A percentile compares a stretch with the other conserved stretches of the same genome.
Conservation (phyloP, 2,329 filamentous ascomycete genomes). For the Talaromyces sp. region DNA sequence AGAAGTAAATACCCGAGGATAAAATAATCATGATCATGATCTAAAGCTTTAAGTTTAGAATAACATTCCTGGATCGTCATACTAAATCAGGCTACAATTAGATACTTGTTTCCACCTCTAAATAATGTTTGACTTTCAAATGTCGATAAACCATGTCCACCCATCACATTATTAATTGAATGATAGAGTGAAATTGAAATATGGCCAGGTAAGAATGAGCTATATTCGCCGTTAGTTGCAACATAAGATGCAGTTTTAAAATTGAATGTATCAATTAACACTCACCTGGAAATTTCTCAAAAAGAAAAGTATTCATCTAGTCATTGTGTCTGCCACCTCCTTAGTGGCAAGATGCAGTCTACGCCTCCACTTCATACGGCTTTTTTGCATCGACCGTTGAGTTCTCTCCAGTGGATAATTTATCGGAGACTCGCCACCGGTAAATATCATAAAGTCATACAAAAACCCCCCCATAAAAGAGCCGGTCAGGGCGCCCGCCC, state of each 20-base stretch:
- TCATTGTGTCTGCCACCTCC: neutral
- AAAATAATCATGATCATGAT: neutral
- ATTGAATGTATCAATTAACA: too few relatives aligned
- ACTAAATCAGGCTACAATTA: neutral
- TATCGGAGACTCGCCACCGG: conserved; percentile 48
- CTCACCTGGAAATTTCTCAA: too few relatives aligned
- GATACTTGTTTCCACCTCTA: neutral
- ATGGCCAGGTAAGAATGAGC: too few relatives aligned
- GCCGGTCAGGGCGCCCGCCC: conserved; percentile 34
- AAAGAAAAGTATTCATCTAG: neutral
- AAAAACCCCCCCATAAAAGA: conserved; percentile 44
- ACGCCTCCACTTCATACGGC: conserved; percentile 24
- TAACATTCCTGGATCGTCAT: neutral
- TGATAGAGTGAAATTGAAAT: too few relatives aligned
- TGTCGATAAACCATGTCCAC: too few relatives aligned
- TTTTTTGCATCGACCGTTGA: conserved; percentile 44
- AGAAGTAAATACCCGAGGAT: neutral
- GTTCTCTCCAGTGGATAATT: conserved; percentile 47
- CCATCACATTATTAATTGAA: neutral
- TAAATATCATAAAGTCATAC: conserved; percentile 51
- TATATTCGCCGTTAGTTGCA: too few relatives aligned
- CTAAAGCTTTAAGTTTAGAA: neutral
- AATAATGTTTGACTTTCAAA: neutral
- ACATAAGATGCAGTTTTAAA: too few relatives aligned
- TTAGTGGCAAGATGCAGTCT: conserved; percentile 20